Conservation (phyloP, 1,284 basidiomycete species). For the Malassezia equina region DNA sequence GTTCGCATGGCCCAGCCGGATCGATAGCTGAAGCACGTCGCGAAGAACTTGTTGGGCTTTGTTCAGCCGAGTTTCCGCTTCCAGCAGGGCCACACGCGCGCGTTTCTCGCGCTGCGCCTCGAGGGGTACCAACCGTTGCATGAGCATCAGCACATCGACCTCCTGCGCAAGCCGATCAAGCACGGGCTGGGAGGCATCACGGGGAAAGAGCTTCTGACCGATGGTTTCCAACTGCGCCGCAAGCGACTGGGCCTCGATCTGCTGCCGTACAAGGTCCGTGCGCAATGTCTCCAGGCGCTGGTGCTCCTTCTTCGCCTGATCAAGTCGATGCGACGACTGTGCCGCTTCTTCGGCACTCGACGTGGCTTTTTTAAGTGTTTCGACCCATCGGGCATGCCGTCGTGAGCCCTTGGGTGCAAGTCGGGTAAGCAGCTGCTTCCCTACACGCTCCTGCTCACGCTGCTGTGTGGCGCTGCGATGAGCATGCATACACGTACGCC, state of each 20-base stretch:
- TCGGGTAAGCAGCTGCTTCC: not conserved
- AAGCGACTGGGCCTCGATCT: constrained; percentile 2
- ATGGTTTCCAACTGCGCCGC: not conserved
- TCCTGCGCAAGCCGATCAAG: constrained; percentile 25
- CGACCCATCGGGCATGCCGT: not conserved
- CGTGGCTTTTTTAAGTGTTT: not conserved
- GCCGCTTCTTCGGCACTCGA: not conserved
- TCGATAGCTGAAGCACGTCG: constrained; percentile 22
- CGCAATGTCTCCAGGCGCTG: constrained; percentile 15
- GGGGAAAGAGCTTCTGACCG: constrained; percentile 18
- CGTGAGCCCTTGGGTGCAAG: not conserved
- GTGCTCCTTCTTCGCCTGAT: constrained; percentile 14
- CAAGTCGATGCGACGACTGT: not conserved
- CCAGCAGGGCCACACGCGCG: constrained; percentile 22
- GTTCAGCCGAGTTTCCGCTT: constrained; percentile 15
- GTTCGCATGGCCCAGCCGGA: constrained; percentile 26
- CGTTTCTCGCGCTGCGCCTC: constrained; percentile 29
- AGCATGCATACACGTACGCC: not conserved
- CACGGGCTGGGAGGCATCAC: constrained; percentile 16
- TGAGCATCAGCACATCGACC: constrained; percentile 20
- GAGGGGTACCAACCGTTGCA: constrained; percentile 19
- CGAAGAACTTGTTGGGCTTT: constrained; percentile 23
- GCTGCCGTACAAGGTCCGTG: constrained; percentile 18
- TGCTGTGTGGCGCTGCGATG: not conserved
- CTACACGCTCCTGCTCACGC: not conserved